A percentile compares a stretch with the other conserved stretches of the same genome.
phyloP scores from a whole-genome alignment of 208 protist genomes.

The Tritrichomonas foetus region DNA sequence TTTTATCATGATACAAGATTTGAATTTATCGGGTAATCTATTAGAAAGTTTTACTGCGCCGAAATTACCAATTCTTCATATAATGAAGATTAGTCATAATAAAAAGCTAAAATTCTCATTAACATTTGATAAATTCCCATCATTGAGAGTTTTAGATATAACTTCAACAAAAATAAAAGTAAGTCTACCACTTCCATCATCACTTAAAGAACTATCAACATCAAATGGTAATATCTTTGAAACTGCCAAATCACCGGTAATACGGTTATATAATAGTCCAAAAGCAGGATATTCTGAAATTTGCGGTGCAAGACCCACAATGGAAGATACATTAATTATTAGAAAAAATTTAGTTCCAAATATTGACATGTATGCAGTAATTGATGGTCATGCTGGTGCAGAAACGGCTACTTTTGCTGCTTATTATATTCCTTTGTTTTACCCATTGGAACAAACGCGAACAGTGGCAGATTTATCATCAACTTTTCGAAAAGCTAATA shows the following conservation, averaged over 20 bases:
- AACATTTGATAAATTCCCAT: background rate
- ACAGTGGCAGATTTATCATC: background rate
- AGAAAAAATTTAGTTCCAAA: background rate
- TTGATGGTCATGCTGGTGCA: background rate
- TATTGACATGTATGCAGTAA: background rate
- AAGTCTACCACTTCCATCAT: background rate
- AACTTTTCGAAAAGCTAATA: background rate
- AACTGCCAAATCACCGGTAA: background rate
- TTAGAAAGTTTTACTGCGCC: background rate
- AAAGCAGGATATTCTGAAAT: background rate
- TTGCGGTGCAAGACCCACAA: background rate
- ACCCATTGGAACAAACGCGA: too few relatives aligned
- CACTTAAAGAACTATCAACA: background rate
- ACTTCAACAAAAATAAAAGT: background rate
- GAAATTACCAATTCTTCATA: background rate
- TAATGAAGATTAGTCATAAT: background rate
- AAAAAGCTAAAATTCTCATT: background rate
- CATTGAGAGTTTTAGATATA: background rate
- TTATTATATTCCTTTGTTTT: background rate
- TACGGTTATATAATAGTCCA: background rate
- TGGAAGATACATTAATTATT: constrained; percentile 20
- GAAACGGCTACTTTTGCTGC: background rate
- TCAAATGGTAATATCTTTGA: background rate
- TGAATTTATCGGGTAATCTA: background rate
- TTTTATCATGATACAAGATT: background rate